Evolutionary conservation across 257 asterid genomes (phyloP).

Genomic region (Misopates orontium): DNA sequence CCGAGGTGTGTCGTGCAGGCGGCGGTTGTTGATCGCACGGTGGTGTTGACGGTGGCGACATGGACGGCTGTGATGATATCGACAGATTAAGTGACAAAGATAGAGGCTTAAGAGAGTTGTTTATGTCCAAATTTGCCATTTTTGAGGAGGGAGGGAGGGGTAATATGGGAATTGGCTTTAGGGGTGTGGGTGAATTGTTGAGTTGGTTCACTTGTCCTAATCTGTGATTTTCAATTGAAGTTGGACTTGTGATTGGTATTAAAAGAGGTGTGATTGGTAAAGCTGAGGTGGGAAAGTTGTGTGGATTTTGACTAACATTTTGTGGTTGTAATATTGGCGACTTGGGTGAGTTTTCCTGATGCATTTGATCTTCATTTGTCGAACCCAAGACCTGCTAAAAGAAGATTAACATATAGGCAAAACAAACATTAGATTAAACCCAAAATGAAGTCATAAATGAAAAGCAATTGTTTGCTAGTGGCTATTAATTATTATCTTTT

Average conservation of each 20-base stretch:
- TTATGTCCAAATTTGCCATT: conserved; percentile 70
- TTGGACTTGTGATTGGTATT: conserved; percentile 31
- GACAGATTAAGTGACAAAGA: conserved; percentile 64
- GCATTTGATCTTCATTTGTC: conserved; percentile 46
- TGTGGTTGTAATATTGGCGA: conserved; percentile 38
- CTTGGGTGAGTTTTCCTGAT: conserved; percentile 38
- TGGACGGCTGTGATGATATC: conserved; percentile 35
- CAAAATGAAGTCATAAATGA: neutral
- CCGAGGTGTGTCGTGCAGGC: conserved; percentile 44
- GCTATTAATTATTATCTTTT: conserved; percentile 3
- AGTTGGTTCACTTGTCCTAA: conserved; percentile 48
- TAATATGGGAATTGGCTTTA: conserved; percentile 61
- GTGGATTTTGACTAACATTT: conserved; percentile 35
- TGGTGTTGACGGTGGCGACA: no score
- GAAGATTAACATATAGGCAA: neutral
- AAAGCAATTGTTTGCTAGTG: conserved; percentile 14
- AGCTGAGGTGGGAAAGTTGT: conserved; percentile 39
- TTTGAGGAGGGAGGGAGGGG: conserved; percentile 82
- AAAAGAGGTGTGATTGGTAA: conserved; percentile 38
- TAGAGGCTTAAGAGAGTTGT: conserved; percentile 39
- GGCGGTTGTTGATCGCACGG: conserved; percentile 43
- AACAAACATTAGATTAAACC: neutral
- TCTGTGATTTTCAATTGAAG: conserved; percentile 32
- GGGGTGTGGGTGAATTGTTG: conserved; percentile 54
- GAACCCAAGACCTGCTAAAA: conserved; percentile 46